Base-by-base conservation (phyloP, 331 rosid species). In the Malus hybrid region DNA sequence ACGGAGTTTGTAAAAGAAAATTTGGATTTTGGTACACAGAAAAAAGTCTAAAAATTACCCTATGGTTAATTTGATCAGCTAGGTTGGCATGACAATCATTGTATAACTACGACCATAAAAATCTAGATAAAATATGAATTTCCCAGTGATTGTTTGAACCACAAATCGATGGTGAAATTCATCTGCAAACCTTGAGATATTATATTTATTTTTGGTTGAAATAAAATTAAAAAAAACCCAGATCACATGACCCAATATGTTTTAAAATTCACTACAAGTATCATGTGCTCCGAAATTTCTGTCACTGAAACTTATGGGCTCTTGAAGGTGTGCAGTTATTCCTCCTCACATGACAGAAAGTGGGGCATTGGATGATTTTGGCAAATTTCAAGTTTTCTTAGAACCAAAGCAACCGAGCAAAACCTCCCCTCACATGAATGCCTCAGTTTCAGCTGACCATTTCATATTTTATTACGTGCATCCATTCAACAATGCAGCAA, bases 241-340 rank as follows among this genome's bases (percentile, higher is more conserved):
- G 64, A 29, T 77, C 86, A 86, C 71, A 84, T 73, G 33, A 76
- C 82, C 80, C 73, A 67, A 78, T 73, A 76, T 76, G 44, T 56
- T 16, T 52, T 52, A 52, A 72, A 71, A 71, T 72, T 65, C 72
- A 52, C 24, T 76, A 81, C 4, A 71, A 68, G 73, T 65, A 46
- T 65, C 88, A 80, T 78, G 90, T 85, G 89, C 89, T 60, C 78
- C 70, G 86, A 72, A 80, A 71, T 85, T 83, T 71, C 28, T 86
- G 80, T 86, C 86, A 76, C 87, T 78, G 81, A 86, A 74, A 80
- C 71, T 75, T 66, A 80, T 34, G 73, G 71, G 78, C 32, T 57
- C 74, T 81, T 16, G 65, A 69, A 63, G 67, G 66, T 57, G 81
- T 81, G 83, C 84, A 77, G 68, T 86, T 89, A 84, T 87, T 86